phyloP scores from a whole-genome alignment of 116 monocot genomes.

The Posidonia oceanica region DNA sequence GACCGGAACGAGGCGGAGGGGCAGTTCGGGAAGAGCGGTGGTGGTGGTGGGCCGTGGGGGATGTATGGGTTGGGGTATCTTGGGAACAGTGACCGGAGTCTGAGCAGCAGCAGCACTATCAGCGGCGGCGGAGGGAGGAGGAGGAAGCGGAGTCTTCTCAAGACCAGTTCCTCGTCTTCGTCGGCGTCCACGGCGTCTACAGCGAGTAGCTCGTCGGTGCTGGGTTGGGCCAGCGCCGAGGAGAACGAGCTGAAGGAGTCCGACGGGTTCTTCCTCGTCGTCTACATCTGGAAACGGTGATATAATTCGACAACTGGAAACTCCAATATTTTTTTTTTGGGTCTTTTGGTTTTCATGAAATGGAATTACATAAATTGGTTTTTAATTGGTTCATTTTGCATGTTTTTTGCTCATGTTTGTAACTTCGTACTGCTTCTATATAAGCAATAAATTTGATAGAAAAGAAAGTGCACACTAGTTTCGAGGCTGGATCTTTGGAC shows the following conservation, averaged over 20 bases:
- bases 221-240: slow-evolving; percentile 84
- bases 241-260: slow-evolving; percentile 49
- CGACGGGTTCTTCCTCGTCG: slow-evolving; percentile 53
- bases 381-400: no score
- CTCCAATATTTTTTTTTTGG: not conserved
- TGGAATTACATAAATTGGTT: no score
- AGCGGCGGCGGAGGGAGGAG: slow-evolving; percentile 7
- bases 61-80: slow-evolving; percentile 23
- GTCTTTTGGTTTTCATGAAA: no score
- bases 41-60: slow-evolving; percentile 5
- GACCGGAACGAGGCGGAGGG: slow-evolving; percentile 19
- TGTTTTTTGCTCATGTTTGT: no score
- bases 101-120: slow-evolving; percentile 6
- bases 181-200: slow-evolving; percentile 50
- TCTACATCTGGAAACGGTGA: slow-evolving; percentile 49
- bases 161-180: slow-evolving; percentile 47
- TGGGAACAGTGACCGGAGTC: slow-evolving; percentile 25
- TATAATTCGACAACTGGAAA: not conserved
- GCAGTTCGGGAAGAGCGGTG: not conserved
- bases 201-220: slow-evolving; percentile 51
- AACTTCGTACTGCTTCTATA: no score
- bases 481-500: no score
- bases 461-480: not conserved
- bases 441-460: not conserved
- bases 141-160: slow-evolving; percentile 24